Base-by-base conservation (phyloP, 163 green algal species). In the Picocystis sp. region DNA sequence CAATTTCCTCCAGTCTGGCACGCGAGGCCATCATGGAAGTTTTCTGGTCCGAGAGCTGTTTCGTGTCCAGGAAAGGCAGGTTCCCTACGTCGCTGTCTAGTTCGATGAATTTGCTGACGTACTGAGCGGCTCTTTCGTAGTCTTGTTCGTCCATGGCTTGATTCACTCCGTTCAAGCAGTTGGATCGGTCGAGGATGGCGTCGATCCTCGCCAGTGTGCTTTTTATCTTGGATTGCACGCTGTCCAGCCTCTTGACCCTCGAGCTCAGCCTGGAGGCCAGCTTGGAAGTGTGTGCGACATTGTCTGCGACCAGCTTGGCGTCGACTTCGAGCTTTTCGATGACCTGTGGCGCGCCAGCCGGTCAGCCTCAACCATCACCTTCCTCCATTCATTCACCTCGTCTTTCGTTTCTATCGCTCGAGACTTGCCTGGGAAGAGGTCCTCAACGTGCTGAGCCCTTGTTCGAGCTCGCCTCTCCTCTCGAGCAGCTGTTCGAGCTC, bases 101-200 rank as follows among this genome's bases (percentile, higher is more conserved):
- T 46, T 85, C 63, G 49, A 84, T 69, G 57, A 89, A 93, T 3
- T 62, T 76, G 23, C 62, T 57, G 29, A 96, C 75, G 63, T 75
- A 79, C 5, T 74, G 38, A 3, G 84, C 86, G 9, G 87, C 87
- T 1, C 64, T 69, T 52, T 95, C 86, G 53, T 84, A 94, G 60
- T 96, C 84, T 45, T 81, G 72, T 8, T 24, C 22, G 11, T 67
- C 60, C 58, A 91, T 76, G 1, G 84, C 81, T 11, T 62, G 55
- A 58, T 80, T 63, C n/a, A 89, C 76, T 33, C 81, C 86, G 50
- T 86, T 80, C 14, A 94, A 77, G 60, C 76, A 85, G 23, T 73
- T 72, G 22, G 73, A 73, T 34, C 86, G 68, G 53, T 92, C 81
- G 43, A 93, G 57, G 34, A 94, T 78, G 17, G 80, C 60, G 24